Conservation (phyloP, 2,329 filamentous ascomycete genomes). For the Colletotrichum theobromicola region DNA sequence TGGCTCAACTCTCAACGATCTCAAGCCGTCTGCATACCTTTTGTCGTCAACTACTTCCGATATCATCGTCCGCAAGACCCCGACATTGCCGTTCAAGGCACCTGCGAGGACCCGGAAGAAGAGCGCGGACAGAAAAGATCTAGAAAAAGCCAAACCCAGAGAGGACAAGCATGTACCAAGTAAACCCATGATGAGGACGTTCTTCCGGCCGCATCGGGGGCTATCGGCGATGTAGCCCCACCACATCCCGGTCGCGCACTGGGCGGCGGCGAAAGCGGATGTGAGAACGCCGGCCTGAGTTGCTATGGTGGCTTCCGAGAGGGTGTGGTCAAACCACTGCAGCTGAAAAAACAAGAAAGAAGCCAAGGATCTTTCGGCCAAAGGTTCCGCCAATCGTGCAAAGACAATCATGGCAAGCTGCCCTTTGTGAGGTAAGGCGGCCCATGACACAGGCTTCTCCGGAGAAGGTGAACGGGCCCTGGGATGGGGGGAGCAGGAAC, state of each 20-base stretch:
- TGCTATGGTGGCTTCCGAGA: constrained; percentile 19
- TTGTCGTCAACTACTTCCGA: constrained; percentile 26
- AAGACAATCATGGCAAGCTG: constrained; percentile 31
- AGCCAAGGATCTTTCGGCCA: constrained; percentile 28
- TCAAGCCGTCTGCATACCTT: not conserved
- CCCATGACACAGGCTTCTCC: constrained; percentile 17
- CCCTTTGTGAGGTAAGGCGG: constrained; percentile 27
- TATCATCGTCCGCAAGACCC: constrained; percentile 26
- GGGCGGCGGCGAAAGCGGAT: constrained; percentile 24
- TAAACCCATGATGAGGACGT: constrained; percentile 24
- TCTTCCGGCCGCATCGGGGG: constrained; percentile 22
- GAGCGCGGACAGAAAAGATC: constrained; percentile 51
- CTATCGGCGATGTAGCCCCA: constrained; percentile 24
- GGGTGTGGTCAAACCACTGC: constrained; percentile 12
- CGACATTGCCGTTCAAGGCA: constrained; percentile 25
- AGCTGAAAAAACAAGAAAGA: constrained; percentile 28
- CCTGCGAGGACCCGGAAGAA: constrained; percentile 25
- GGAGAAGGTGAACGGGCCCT: not conserved
- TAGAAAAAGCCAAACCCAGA: constrained; percentile 75
- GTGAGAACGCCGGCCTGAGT: constrained; percentile 24
- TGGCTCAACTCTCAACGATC: not conserved
- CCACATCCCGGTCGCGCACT: constrained; percentile 24
- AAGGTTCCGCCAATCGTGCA: constrained; percentile 29
- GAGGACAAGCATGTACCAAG: constrained; percentile 63
- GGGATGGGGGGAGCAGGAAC: not conserved